A percentile compares a stretch with the other conserved stretches of the same genome.
Conservation (phyloP, 352 stramenopile species). For the Phytophthora sojae region DNA sequence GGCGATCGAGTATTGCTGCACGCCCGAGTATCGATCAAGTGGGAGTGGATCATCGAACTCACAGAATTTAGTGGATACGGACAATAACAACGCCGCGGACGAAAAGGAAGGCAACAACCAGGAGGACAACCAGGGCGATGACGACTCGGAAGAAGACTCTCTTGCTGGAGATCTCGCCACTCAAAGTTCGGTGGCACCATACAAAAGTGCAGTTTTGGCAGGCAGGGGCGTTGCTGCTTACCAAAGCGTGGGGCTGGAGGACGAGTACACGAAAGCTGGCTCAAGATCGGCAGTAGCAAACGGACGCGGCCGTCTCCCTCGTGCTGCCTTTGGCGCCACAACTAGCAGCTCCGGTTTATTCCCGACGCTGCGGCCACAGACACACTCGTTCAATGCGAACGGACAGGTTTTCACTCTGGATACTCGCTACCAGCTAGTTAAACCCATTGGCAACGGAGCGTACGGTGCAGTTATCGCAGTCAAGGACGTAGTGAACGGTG, state of each 20-base stretch:
- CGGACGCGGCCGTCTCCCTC: constrained; percentile 18
- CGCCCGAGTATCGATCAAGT: constrained; percentile 21
- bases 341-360: constrained; percentile 36
- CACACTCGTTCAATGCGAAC: constrained; percentile 79
- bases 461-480: constrained; percentile 93
- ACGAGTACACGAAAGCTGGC: constrained; percentile 34
- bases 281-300: constrained; percentile 17
- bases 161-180: constrained; percentile 23
- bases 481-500: constrained; percentile 56
- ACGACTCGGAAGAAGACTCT: constrained; percentile 36
- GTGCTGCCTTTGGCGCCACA: constrained; percentile 32
- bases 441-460: constrained; percentile 88
- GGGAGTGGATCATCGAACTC: constrained; percentile 15
- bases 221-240: constrained; percentile 21
- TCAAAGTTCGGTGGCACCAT: constrained; percentile 34
- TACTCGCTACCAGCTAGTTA: constrained; percentile 89
- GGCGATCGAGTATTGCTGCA: constrained; percentile 26
- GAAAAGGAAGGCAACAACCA: constrained; percentile 34
- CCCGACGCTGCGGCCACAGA: constrained; percentile 43
- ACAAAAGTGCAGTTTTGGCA: constrained; percentile 35
- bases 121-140: constrained; percentile 36
- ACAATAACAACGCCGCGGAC: constrained; percentile 35
- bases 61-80: constrained; percentile 9
- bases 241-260: constrained; percentile 14
- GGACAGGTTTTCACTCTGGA: constrained; percentile 90